Conservation (phyloP, 441 rosid species). For the Populus hybrid region DNA sequence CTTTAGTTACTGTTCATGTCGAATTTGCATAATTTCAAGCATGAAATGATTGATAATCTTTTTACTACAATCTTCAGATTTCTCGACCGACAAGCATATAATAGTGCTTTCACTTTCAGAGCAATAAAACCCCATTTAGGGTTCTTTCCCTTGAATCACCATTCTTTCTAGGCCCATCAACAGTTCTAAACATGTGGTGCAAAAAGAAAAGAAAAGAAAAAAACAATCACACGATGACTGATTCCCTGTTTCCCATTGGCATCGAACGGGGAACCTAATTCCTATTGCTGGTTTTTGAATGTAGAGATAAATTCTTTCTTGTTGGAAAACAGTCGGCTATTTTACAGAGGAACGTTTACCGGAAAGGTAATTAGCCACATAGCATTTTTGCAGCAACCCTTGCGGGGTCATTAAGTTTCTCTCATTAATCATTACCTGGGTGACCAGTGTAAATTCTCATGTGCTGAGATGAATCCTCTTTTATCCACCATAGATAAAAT, state of each 20-base stretch:
- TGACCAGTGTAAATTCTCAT: constrained; percentile 22
- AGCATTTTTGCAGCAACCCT: background rate
- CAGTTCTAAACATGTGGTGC: background rate
- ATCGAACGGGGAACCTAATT: background rate
- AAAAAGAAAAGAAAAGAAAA: no score
- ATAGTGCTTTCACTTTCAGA: background rate
- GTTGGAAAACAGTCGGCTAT: background rate
- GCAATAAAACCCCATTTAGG: background rate
- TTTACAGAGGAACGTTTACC: background rate
- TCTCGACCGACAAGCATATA: background rate
- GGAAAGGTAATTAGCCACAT: background rate
- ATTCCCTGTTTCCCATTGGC: background rate
- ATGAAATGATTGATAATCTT: background rate
- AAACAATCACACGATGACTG: background rate
- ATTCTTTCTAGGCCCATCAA: background rate
- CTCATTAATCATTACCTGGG: constrained; percentile 6
- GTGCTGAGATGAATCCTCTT: constrained; percentile 18
- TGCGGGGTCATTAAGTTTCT: background rate
- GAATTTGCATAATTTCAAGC: background rate
- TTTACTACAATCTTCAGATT: background rate
- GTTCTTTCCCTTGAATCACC: background rate
- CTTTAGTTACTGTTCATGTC: background rate
- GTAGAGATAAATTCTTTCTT: background rate
- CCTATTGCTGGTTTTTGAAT: background rate
- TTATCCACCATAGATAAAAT: constrained; percentile 40